Percentiles rank a stretch among this genome's conserved stretches.
phyloP scores from a whole-genome alignment of 1,139 yeast species.

The Blastobotrys malaysiensis region DNA sequence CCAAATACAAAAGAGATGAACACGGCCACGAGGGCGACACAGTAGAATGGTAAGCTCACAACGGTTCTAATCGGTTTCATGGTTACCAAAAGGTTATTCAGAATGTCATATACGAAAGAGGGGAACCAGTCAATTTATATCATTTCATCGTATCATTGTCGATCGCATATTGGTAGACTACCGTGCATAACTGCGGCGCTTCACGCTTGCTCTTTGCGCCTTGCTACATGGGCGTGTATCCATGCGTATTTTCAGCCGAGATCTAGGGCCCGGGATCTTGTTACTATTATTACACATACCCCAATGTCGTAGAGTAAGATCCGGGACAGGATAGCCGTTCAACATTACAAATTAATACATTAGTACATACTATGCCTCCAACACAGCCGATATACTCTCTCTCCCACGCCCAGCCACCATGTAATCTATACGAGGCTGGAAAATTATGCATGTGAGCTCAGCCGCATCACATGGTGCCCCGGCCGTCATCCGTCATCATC shows the following conservation, averaged over 20 bases:
- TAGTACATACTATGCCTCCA: background rate
- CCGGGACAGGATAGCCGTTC: no score
- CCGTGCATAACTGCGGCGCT: no score
- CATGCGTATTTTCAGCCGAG: background rate
- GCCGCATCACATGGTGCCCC: background rate
- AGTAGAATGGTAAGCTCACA: background rate
- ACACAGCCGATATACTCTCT: background rate
- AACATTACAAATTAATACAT: background rate
- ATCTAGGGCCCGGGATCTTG: background rate
- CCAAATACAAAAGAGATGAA: background rate
- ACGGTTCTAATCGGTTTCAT: background rate
- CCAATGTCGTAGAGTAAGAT: no score
- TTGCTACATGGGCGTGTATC: no score
- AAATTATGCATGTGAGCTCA: background rate
- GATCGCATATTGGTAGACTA: background rate
- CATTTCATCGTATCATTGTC: background rate
- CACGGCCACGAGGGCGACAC: background rate
- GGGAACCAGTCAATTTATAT: background rate
- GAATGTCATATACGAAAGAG: background rate
- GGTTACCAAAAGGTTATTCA: background rate
- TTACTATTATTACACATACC: background rate
- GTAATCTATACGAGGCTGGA: background rate
- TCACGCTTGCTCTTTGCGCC: background rate
- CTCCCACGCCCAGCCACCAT: background rate
- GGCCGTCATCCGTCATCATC: no score